Conservation (phyloP, 2,329 filamentous ascomycete species). For the Fusarium redolens region DNA sequence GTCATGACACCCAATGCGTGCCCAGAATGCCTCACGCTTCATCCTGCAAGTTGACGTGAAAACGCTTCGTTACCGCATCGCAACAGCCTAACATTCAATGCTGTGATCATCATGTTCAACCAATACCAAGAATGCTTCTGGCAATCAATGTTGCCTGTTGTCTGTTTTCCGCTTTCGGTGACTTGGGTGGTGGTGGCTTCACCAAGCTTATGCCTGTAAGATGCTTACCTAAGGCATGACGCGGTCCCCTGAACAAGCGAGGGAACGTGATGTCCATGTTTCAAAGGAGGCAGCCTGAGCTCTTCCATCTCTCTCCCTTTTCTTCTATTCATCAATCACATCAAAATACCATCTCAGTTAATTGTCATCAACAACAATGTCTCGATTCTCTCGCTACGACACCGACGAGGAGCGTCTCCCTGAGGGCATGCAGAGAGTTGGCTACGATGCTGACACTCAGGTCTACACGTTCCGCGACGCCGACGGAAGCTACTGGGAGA, state of each 20-base stretch:
- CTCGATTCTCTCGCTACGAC: slow-evolving; percentile 57
- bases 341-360: background rate
- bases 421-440: slow-evolving; percentile 64
- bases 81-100: background rate
- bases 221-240: slow-evolving; percentile 38
- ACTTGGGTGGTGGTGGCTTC: background rate
- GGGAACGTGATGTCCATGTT: slow-evolving; percentile 22
- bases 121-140: background rate
- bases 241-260: slow-evolving; percentile 29
- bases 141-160: background rate
- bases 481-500: slow-evolving; percentile 62
- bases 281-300: slow-evolving; percentile 7
- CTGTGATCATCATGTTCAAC: background rate
- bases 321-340: background rate
- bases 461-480: slow-evolving; percentile 63
- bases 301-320: background rate
- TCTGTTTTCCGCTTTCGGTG: background rate
- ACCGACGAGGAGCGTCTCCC: slow-evolving; percentile 65
- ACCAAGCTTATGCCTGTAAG: background rate
- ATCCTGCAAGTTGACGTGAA: too few species aligned
- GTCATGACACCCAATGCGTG: background rate
- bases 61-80: too few species aligned
- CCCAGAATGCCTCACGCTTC: too few species aligned
- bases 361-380: slow-evolving; percentile 46
- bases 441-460: slow-evolving; percentile 67